Base-by-base conservation (phyloP, 495 filamentous ascomycete species). In the Podospora didyma region DNA sequence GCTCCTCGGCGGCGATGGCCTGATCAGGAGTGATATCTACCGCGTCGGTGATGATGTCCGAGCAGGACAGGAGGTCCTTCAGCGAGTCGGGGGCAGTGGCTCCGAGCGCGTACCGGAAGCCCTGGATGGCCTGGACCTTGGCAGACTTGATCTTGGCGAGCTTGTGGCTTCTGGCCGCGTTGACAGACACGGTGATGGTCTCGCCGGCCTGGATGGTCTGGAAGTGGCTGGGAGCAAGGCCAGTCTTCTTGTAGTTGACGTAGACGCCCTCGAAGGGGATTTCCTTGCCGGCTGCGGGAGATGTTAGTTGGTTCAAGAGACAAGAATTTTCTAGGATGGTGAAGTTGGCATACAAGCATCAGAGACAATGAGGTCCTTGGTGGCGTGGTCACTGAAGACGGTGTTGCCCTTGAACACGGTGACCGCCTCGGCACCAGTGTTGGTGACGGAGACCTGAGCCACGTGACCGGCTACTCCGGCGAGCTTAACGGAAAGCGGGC, bases 351-450 rank as follows among this genome's bases (percentile, higher is more conserved):
- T 31, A 31, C 26, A 31, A 39, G 57, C 63, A 35, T 63, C 65
- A 21, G 63, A 14, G 17, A 66, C 63, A 0, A 55, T 17, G 26
- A 68, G 60, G 54, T 68, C 63, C 46, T 62, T 66, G 49, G 65
- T 68, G 22, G 63, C 49, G 44, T 68, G 65, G 7, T 60, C 58
- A 44, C 50, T 55, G 23, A 68, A 53, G 2, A 66, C 63, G n/a
- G 65, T 68, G 55, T 68, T 68, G 45, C 65, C 65, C 58, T 66
- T 68, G 61, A 66, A 68, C 46, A 68, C 57, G 11, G 60, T 63
- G 42, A 68, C 46, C 23, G 65, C 42, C 53, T 66, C 61, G 44
- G 21, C 54, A n/a, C 60, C 65, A 24, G 63, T 68, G 46, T 68
- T 68, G 21, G 65, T 68, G 34, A 68, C 56, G 16, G 55, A 56